A percentile compares a stretch with the other conserved stretches of the same genome.
These are phyloP conservation scores for Fusarium sarcochroum DNA, from an alignment of 2,329 filamentous ascomycete species.

Conservation along the genomic window DNA sequence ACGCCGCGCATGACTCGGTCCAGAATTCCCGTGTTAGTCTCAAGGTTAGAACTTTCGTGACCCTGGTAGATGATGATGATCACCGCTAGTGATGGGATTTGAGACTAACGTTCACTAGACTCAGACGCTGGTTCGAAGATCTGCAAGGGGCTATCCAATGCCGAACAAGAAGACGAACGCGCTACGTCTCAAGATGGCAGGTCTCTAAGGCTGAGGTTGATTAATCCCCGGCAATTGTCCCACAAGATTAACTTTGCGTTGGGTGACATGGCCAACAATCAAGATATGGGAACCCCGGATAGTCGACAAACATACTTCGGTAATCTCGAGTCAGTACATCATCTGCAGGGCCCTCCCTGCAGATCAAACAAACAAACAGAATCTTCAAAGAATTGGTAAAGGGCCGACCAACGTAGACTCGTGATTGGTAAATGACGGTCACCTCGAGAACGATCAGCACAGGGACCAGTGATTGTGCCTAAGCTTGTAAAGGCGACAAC, in stretches of 20 bases:
- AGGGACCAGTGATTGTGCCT: background rate
- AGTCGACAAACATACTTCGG: background rate
- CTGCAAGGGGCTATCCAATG: background rate
- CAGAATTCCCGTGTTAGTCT: background rate
- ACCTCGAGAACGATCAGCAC: background rate
- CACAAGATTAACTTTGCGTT: slow-evolving; percentile 8
- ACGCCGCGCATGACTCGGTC: background rate
- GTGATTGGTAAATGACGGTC: background rate
- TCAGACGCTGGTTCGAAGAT: slow-evolving; percentile 6
- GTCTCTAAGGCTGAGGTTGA: background rate
- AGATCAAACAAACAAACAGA: background rate
- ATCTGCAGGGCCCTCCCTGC: too few species aligned
- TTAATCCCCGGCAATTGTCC: background rate
- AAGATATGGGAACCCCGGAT: background rate
- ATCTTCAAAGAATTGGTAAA: background rate
- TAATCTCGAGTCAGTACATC: background rate
- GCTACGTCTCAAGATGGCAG: slow-evolving; percentile 5
- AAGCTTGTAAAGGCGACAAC: background rate
- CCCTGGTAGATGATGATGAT: slow-evolving; percentile 11
- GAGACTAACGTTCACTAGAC: background rate
- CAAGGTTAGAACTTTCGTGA: background rate
- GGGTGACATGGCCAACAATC: background rate
- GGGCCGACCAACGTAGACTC: background rate
- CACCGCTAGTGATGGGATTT: slow-evolving; percentile 1
- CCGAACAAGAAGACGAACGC: background rate